Evolutionary conservation across 345 rosid species (phyloP), one percentile per base, ranked within the genome.

Genomic region (Gossypioides kirkii): DNA sequence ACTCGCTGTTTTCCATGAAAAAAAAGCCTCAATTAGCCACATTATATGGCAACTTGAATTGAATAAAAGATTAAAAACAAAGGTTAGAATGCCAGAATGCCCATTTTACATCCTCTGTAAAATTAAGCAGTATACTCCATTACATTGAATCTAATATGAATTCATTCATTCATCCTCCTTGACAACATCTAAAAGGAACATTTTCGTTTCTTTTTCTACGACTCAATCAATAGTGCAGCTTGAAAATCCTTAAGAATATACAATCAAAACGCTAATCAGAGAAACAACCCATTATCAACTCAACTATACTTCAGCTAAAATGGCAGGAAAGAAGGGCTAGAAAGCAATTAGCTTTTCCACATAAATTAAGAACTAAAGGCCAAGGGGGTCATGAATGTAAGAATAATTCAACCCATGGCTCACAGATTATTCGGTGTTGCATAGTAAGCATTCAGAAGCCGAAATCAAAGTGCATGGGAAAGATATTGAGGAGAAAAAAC

Each of bases 21-120:
- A 18, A 73, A 73, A 14, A 14, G 22, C 61, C 20, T 16, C 4
- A 25, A 25, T 23, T 4, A 58, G 61, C 61, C 1, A 58, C 61
- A 74, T 38, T 53, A 75, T 22, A 49, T 20, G 54, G 28, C 58
- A 61, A 28, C 25, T 46, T n/a, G 43, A 10, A 61, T 42, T 71
- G 43, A 16, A 47, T 42, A 71, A 43, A 56, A 14, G 3, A 22
- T 13, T 20, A 38, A 69, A 38, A 69, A 52, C 23, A 71, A 11
- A 69, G 28, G 45, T 18, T 52, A 28, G 2, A 41, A 68, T 52
- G 38, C 38, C 38, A 32, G 38, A 32, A 32, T 47, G 71, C 42
- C 42, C 50, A 26, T 12, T 55, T 49, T 50, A 69, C 2, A 20
- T 65, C 25, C 46, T 36, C 70, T 65, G 54, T 45, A 17, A 45